Base-by-base conservation (phyloP, 2,329 filamentous ascomycete species). In the Fusarium sacchari region DNA sequence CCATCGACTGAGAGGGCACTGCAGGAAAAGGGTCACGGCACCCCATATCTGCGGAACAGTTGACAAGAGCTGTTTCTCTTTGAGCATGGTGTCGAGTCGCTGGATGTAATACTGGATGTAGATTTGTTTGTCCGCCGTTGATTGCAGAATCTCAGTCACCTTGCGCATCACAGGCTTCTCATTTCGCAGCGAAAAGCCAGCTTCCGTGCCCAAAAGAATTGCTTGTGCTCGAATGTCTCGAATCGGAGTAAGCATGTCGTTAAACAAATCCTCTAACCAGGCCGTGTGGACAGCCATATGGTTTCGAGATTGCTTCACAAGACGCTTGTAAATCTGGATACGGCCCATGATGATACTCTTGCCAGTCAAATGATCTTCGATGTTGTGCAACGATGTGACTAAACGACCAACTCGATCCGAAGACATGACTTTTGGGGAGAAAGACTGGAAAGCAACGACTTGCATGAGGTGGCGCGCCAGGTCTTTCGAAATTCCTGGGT, bases 11-110 rank as follows among this genome's bases (percentile, higher is more conserved):
- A 85, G 86, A 73, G 80, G 90, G 82, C 83, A 90, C 83, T 93
- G 90, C 53, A 98, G 85, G 62, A 97, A 90, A 5, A 97, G 87
- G 12, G 96, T 90, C 6, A 97, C 86, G 40, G 94, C 89, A 66
- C 93, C 93, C 96, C 96, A 98, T 28, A 98, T 94, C 73, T 95
- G 93, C 11, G 96, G 95, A 2, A 97, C 95, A 43, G 90, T 86
- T 0, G 86, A 81, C 30, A 79, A 67, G 17, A 73, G 68, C 50
- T 82, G 88, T 71, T 87, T 90, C 55, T 88, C 86, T 71, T 90
- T 88, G 32, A 92, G 86, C 91, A 96, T 94, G 17, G 86, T 85
- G 63, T 88, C 88, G 60, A 98, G 85, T 37, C 90, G 88, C 26
- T 88, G 85, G 44, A 89, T 88, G 74, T 96, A 91, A 76, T 91